phyloP scores from a whole-genome alignment of 352 stramenopile genomes.

The Globisporangium nagaii region DNA sequence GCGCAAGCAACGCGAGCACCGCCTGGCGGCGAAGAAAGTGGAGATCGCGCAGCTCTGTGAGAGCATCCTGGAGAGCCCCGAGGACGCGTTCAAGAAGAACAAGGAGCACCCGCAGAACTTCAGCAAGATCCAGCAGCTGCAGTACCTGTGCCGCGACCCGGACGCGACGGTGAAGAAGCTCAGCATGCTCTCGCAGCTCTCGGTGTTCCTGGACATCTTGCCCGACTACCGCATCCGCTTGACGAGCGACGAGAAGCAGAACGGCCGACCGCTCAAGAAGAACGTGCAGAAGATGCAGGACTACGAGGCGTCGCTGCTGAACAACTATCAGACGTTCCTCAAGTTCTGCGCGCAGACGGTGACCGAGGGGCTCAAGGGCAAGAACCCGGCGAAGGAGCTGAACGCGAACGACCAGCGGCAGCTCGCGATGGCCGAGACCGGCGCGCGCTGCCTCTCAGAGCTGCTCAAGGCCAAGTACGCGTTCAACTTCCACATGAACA shows the following conservation, averaged over 20 bases:
- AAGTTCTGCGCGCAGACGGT: conserved; percentile 70
- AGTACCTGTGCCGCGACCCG: conserved; percentile 59
- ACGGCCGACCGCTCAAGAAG: conserved; percentile 79
- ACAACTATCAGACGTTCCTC: conserved; percentile 80
- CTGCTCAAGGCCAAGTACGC: conserved; percentile 79
- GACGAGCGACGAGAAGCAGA: conserved; percentile 80
- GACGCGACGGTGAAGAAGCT: conserved; percentile 81
- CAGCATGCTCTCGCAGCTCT: conserved; percentile 90
- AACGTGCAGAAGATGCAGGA: conserved; percentile 86
- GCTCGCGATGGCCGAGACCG: conserved; percentile 63
- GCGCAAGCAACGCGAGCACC: conserved; percentile 55
- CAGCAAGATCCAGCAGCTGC: conserved; percentile 79
- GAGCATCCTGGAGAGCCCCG: conserved; percentile 80
- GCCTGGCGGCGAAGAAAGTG: conserved; percentile 78
- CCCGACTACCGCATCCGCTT: conserved; percentile 93
- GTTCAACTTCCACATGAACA: conserved; percentile 85
- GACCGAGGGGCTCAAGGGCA: conserved; percentile 48
- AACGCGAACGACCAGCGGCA: conserved; percentile 28
- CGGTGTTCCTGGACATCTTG: conserved; percentile 95
- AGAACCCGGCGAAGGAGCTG: conserved; percentile 36
- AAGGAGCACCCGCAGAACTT: conserved; percentile 77
- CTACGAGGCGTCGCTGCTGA: conserved; percentile 67
- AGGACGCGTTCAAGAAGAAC: conserved; percentile 84
- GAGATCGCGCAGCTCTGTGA: conserved; percentile 88
- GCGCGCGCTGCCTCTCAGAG: conserved; percentile 66